Evolutionary conservation across 768 basidiomycete genomes (phyloP).

Genomic region (Agrocybe pediades): DNA sequence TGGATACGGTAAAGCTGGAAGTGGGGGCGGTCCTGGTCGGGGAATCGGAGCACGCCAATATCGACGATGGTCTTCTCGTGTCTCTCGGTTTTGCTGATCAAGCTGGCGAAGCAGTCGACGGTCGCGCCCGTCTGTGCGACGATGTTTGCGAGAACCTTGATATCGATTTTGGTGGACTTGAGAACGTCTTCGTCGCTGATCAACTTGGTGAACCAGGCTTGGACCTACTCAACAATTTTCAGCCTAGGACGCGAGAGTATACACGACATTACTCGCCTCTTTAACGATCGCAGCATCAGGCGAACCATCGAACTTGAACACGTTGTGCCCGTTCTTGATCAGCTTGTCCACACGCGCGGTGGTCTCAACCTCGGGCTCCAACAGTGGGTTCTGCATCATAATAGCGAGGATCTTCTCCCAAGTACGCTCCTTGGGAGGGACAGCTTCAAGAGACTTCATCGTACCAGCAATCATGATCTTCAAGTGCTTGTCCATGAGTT

Average conservation of each 20-base stretch:
- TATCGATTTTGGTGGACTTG: background rate
- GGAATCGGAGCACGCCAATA: constrained; percentile 1
- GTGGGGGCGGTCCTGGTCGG: background rate
- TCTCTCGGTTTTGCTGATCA: background rate
- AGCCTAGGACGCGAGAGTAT: too few species aligned
- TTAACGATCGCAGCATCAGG: background rate
- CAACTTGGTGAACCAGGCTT: background rate
- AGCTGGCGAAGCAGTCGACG: background rate
- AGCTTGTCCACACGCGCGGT: background rate
- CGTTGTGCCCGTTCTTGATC: background rate
- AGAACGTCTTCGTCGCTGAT: background rate
- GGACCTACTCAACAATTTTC: background rate
- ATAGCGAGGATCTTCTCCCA: background rate
- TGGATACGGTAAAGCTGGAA: background rate
- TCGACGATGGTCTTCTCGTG: background rate
- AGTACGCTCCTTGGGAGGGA: background rate
- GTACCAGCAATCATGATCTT: background rate
- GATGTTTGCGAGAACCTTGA: background rate
- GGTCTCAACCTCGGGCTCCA: background rate
- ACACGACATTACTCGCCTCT: background rate
- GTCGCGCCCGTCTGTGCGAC: background rate
- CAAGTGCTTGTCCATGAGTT: background rate
- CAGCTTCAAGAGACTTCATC: background rate
- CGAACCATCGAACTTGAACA: background rate
- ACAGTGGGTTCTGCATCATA: background rate